Percentiles rank a stretch among this genome's conserved stretches.
phyloP scores from a whole-genome alignment of 1,284 basidiomycete genomes.

The Cutaneotrichosporon sp. region DNA sequence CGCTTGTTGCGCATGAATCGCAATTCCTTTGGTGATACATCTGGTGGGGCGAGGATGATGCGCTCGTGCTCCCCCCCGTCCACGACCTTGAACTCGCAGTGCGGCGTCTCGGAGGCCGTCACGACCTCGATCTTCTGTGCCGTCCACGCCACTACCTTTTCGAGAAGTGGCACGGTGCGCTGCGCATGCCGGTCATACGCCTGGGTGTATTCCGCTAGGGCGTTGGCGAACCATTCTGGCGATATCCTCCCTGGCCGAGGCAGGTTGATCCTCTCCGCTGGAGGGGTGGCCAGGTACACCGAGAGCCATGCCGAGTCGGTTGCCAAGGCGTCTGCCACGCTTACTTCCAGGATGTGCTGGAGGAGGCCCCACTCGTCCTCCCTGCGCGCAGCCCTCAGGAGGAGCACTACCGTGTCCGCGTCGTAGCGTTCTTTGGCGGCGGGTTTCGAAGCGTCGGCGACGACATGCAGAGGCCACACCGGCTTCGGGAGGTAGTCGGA shows the following conservation, averaged over 20 bases:
- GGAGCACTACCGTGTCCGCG: slow-evolving; percentile 4
- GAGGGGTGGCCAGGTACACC: slow-evolving; percentile 15
- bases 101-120: slow-evolving; percentile 6
- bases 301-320: slow-evolving; percentile 16
- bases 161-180: slow-evolving; percentile 1
- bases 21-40: neutral
- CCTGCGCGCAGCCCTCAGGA: slow-evolving; percentile 3
- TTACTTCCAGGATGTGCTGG: slow-evolving; percentile 14
- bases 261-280: slow-evolving; percentile 7
- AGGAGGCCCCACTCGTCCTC: slow-evolving; percentile 8
- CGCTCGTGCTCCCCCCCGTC: neutral
- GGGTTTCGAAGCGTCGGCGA: neutral
- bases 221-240: slow-evolving; percentile 24
- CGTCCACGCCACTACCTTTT: slow-evolving; percentile 14
- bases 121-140: slow-evolving; percentile 10
- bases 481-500: slow-evolving; percentile 15
- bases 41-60: neutral
- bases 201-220: slow-evolving; percentile 4
- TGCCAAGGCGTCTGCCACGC: slow-evolving; percentile 10
- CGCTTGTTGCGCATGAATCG: slow-evolving; percentile 7
- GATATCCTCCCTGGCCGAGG: slow-evolving; percentile 8
- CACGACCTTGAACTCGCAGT: neutral
- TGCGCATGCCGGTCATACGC: neutral
- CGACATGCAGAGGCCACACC: neutral
- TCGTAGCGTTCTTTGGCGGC: slow-evolving; percentile 5